Percentiles rank a stretch among this genome's conserved stretches.
These are phyloP conservation scores for Globisporangium lucens DNA, from an alignment of 352 stramenopile genomes.

Conservation along the genomic window DNA sequence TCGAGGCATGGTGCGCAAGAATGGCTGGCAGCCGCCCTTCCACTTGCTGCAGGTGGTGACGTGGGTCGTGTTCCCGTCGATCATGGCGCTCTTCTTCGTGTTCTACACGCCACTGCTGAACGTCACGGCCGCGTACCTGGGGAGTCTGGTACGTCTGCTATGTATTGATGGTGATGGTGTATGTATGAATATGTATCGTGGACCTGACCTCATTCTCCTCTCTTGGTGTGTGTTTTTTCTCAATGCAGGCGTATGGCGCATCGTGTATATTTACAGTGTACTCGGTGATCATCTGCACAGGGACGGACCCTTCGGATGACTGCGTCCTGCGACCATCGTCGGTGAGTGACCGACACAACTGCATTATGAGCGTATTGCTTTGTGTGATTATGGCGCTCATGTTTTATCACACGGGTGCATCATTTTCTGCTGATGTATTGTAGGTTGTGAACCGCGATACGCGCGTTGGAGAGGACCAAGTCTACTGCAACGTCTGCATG, in stretches of 20 bases:
- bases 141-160: conserved; percentile 33
- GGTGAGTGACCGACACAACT: conserved; percentile 26
- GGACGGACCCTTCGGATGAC: conserved; percentile 75
- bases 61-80: conserved; percentile 77
- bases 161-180: not conserved
- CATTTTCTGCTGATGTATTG: not conserved
- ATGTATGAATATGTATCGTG: not conserved
- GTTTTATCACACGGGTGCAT: not conserved
- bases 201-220: not conserved
- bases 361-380: not conserved
- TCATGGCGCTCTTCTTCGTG: conserved; percentile 80
- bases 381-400: not conserved
- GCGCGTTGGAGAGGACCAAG: conserved; percentile 36
- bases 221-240: not conserved
- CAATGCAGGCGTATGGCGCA: conserved; percentile 36
- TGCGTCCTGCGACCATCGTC: conserved; percentile 60
- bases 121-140: conserved; percentile 37
- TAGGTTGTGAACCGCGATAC: conserved; percentile 18
- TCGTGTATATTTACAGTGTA: conserved; percentile 50
- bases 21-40: conserved; percentile 80
- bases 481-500: conserved; percentile 88
- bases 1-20: conserved; percentile 52
- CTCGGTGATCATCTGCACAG: conserved; percentile 59
- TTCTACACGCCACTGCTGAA: conserved; percentile 77
- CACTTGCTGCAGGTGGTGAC: conserved; percentile 79